phyloP scores from a whole-genome alignment of 441 rosid species.

The Dalechampia spathulata region DNA sequence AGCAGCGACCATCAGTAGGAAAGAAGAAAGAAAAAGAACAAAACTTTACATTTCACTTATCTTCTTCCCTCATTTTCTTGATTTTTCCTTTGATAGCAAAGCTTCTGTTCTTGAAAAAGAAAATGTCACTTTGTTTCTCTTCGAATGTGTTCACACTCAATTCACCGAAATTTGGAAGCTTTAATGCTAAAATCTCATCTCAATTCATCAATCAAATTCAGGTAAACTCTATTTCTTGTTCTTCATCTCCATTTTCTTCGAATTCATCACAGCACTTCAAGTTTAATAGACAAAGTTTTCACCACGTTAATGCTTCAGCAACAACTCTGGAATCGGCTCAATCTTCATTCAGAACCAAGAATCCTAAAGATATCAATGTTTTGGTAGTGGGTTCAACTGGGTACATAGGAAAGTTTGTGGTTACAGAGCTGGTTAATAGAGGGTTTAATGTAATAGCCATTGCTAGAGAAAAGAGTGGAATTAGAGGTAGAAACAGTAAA shows the following conservation, averaged over 20 bases:
- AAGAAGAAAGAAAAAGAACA: no score
- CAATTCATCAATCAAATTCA: slow-evolving; percentile 42
- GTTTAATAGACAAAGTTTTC: slow-evolving; percentile 22
- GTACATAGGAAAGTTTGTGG: slow-evolving; percentile 82
- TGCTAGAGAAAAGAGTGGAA: slow-evolving; percentile 80
- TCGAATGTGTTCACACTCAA: slow-evolving; percentile 31
- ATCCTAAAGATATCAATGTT: slow-evolving; percentile 51
- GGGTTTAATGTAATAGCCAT: slow-evolving; percentile 79
- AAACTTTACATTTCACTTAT: slow-evolving; percentile 13
- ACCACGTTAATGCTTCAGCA: slow-evolving; percentile 34
- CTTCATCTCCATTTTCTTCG: slow-evolving; percentile 18
- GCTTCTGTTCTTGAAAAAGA: slow-evolving; percentile 1
- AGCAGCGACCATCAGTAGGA: no score
- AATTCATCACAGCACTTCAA: slow-evolving; percentile 18
- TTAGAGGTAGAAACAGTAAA: slow-evolving; percentile 50
- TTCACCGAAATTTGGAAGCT: slow-evolving; percentile 25
- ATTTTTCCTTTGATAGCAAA: neutral
- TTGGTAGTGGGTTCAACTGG: slow-evolving; percentile 87
- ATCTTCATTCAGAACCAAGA: slow-evolving; percentile 52
- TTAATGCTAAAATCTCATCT: slow-evolving; percentile 30
- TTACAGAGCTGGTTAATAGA: slow-evolving; percentile 57
- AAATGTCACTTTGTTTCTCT: slow-evolving; percentile 53
- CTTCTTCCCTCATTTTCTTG: neutral
- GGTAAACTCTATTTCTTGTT: slow-evolving; percentile 36
- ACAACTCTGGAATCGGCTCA: slow-evolving; percentile 22